phyloP scores from a whole-genome alignment of 2,329 filamentous ascomycete species.

The Cordyceps tenuipes region DNA sequence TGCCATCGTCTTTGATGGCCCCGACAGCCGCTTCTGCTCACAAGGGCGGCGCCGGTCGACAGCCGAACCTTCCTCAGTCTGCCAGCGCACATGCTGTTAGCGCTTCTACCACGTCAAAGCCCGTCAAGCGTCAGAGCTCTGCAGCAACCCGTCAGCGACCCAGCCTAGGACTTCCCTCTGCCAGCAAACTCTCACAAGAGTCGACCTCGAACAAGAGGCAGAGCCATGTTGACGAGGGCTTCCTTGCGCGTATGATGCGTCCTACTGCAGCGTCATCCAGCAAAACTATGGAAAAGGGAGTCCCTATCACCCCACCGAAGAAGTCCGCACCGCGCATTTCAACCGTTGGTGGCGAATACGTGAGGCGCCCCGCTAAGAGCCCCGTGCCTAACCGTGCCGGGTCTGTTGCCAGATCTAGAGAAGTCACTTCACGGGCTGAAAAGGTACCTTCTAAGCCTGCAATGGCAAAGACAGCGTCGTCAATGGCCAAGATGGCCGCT shows the following conservation, averaged over 20 bases:
- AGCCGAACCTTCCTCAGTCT: conserved; percentile 28
- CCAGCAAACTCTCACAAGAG: conserved; percentile 39
- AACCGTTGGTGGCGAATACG: neutral
- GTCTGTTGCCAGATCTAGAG: conserved; percentile 3
- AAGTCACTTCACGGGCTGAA: conserved; percentile 1
- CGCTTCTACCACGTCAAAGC: conserved; percentile 29
- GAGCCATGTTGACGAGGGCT: conserved; percentile 56
- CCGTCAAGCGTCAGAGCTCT: conserved; percentile 37
- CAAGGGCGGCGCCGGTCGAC: conserved; percentile 34
- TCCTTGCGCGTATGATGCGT: conserved; percentile 75
- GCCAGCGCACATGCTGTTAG: conserved; percentile 21
- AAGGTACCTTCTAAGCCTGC: neutral
- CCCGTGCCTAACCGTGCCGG: conserved; percentile 11
- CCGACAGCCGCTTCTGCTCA: conserved; percentile 63
- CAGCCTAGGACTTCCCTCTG: conserved; percentile 51
- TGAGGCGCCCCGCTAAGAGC: conserved; percentile 18
- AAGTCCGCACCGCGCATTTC: conserved; percentile 21
- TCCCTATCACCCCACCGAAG: conserved; percentile 39
- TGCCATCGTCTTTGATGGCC: conserved; percentile 59
- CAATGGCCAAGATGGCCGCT: neutral
- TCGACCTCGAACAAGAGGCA: conserved; percentile 36
- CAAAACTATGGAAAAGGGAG: conserved; percentile 56
- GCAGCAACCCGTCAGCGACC: conserved; percentile 37
- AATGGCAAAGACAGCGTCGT: neutral
- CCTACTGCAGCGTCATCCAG: conserved; percentile 62